Conservation (phyloP, 164 flowering plant species). For the Sedum album region DNA sequence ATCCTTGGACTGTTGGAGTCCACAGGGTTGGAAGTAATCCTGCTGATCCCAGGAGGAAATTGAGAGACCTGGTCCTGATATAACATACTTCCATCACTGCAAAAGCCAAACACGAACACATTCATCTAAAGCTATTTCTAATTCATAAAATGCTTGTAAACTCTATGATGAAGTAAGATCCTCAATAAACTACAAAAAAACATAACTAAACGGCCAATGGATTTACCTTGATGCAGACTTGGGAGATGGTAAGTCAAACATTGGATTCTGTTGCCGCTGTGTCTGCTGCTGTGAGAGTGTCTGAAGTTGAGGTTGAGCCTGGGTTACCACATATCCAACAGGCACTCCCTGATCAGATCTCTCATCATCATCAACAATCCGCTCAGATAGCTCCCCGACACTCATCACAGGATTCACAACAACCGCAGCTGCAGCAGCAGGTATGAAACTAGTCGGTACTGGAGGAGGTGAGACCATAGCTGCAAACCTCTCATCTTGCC, state of each 20-base stretch:
- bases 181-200: not conserved
- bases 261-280: slow-evolving; percentile 27
- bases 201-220: not conserved
- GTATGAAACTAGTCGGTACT: not conserved
- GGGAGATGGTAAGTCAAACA: slow-evolving; percentile 39
- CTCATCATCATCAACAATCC: slow-evolving; percentile 57
- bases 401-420: slow-evolving; percentile 13
- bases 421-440: not conserved
- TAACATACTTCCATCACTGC: slow-evolving; percentile 55
- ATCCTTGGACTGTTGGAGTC: slow-evolving; percentile 41
- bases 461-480: slow-evolving; percentile 6
- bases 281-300: not conserved
- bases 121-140: slow-evolving; percentile 5
- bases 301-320: slow-evolving; percentile 20
- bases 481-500: not conserved
- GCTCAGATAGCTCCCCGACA: slow-evolving; percentile 11
- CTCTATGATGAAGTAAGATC: not conserved
- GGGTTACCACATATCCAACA: slow-evolving; percentile 28
- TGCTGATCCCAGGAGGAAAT: slow-evolving; percentile 26
- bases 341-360: slow-evolving; percentile 62
- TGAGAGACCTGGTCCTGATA: slow-evolving; percentile 53
- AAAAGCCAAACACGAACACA: slow-evolving; percentile 10
- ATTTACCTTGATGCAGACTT: slow-evolving; percentile 59
- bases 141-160: slow-evolving; percentile 9
- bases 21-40: slow-evolving; percentile 29